These are phyloP conservation scores for Aureobasidium sp. DNA, from an alignment of 2,329 filamentous ascomycete species.

Conservation along the genomic window DNA sequence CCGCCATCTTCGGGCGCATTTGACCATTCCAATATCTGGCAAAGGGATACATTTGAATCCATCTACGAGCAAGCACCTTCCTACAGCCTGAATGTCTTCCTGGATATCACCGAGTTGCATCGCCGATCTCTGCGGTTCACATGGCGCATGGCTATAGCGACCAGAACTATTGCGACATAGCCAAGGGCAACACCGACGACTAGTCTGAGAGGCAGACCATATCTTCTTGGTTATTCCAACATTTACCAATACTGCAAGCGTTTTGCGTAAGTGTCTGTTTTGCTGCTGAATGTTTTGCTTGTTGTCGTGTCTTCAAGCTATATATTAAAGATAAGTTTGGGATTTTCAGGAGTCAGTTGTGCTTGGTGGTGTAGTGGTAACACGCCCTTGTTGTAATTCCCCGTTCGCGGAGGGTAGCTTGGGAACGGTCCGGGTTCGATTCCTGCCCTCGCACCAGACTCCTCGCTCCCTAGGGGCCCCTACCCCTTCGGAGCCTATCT, in stretches of 20 bases:
- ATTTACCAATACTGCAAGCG: no score
- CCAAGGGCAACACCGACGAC: neutral
- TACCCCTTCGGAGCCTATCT: neutral
- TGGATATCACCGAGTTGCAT: neutral
- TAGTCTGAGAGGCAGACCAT: neutral
- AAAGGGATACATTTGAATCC: neutral
- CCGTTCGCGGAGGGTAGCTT: neutral
- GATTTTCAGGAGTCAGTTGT: neutral
- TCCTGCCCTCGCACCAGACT: neutral
- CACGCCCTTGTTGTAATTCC: neutral
- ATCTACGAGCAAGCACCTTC: neutral
- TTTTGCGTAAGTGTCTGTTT: neutral
- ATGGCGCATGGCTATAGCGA: neutral
- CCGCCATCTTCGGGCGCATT: neutral
- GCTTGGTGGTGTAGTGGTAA: neutral
- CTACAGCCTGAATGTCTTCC: neutral
- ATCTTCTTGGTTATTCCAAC: neutral
- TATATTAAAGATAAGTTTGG: neutral
- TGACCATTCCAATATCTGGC: neutral
- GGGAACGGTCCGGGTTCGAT: neutral
- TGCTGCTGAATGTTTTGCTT: neutral
- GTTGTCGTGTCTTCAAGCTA: neutral
- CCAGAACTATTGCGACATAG: neutral
- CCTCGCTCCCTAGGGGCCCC: neutral
- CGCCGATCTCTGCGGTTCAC: neutral